Evolutionary conservation across 2,329 filamentous ascomycete species (phyloP), one percentile per base, ranked within the genome.

Genomic region (Talaromyces sp.): DNA sequence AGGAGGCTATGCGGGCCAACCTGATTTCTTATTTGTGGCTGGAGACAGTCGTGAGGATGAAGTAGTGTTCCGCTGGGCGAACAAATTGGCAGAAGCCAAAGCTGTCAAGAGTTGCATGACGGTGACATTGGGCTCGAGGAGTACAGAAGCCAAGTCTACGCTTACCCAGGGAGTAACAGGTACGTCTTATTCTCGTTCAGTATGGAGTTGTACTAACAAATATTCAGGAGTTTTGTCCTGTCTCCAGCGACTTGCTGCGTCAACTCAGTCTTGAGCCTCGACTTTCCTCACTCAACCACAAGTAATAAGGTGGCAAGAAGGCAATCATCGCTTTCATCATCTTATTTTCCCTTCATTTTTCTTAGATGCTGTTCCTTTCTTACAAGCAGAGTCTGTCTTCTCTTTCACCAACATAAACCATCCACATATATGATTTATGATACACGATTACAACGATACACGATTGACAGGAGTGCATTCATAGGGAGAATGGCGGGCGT

Each of bases 1-100:
- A 31, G 69, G 65, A 1, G 69, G 68, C 10, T 53, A 68, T 1
- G 59, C 62, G 15, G 70, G 80, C 1, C 68, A 65, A 0, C 83
- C 91, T 0, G 91, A 97, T 69, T 97, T 97, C 72, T 75, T 97
- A 58, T 85, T 97, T 77, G 89, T 96, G 6, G 84, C 92, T 35
- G 93, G 93, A 37, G 92, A 97, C 68, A 91, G 92, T 41, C 86
- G 93, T 33, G 93, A 97, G 65, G 94, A 97, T 64, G 93, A 97
- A 70, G 88, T 90, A 65, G 88, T 96, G 19, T 97, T 96, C 77
- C 87, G 87, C 62, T 97, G 94, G 93, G 94, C 93, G 17, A 96
- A 97, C 74, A 80, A 84, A 51, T 77, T 96, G 10, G 80, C 80
- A 21, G 79, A 81, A 2, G 75, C 81, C 8, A 80, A 81, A 17